phyloP scores from a whole-genome alignment of 148 eudicot species.

The Vaccinium corymbosum region DNA sequence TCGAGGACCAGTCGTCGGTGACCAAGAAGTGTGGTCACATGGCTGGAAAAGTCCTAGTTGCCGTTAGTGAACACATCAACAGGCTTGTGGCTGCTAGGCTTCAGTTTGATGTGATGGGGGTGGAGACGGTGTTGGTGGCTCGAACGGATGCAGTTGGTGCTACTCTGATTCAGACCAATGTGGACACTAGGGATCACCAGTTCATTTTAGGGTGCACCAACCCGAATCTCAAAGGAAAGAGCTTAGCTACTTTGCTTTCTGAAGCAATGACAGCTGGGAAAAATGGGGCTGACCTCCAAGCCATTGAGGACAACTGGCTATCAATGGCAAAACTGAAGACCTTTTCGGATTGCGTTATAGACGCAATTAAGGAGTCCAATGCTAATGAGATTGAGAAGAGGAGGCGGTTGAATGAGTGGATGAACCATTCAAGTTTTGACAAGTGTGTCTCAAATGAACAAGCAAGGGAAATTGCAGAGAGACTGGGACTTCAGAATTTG shows the following conservation, averaged over 20 bases:
- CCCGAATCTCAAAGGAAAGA: conserved; percentile 41
- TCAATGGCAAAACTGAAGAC: conserved; percentile 49
- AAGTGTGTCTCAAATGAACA: conserved; percentile 55
- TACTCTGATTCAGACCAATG: conserved; percentile 58
- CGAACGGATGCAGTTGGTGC: conserved; percentile 76
- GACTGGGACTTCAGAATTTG: conserved; percentile 43
- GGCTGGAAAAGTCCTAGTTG: conserved; percentile 75
- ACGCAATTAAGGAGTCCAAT: conserved; percentile 41
- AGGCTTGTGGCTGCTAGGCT: conserved; percentile 70
- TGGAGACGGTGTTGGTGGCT: conserved; percentile 67
- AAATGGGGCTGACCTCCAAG: conserved; percentile 55
- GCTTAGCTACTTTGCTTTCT: conserved; percentile 43
- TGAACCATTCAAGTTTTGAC: conserved; percentile 40
- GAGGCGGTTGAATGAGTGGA: conserved; percentile 57
- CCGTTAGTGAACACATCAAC: conserved; percentile 61
- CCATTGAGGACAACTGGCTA: conserved; percentile 64
- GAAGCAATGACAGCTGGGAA: conserved; percentile 59
- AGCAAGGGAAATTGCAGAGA: conserved; percentile 44
- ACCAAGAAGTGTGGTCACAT: conserved; percentile 83
- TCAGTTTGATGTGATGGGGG: conserved; percentile 78
- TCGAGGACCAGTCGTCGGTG: conserved; percentile 80
- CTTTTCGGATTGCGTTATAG: conserved; percentile 53
- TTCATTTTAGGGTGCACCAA: conserved; percentile 64
- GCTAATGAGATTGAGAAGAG: conserved; percentile 48
- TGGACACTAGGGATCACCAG: conserved; percentile 70